These are phyloP conservation scores for Eucalyptus tenuipes DNA, from an alignment of 345 rosid species.

Conservation along the genomic window DNA sequence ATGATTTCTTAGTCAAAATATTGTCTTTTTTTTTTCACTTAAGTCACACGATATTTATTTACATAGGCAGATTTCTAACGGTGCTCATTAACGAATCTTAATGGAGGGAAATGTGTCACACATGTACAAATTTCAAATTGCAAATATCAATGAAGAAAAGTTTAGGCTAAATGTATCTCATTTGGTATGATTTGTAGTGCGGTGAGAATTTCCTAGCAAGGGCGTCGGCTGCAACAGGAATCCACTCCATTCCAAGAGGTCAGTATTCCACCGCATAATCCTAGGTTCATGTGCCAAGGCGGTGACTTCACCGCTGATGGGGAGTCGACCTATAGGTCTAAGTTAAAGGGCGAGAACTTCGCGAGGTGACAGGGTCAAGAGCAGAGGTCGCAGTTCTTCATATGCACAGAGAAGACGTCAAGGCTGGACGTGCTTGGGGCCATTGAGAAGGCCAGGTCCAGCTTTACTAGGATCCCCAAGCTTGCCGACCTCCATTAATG, in stretches of 20 bases:
- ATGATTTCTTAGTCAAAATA: too few relatives aligned
- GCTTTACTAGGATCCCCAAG: constrained; percentile 38
- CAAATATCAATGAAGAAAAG: accelerated
- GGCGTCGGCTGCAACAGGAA: background rate
- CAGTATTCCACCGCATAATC: background rate
- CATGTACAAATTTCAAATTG: too few relatives aligned
- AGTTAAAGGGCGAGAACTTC: background rate
- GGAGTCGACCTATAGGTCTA: background rate
- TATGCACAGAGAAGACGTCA: constrained; percentile 49
- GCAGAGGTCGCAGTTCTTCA: constrained; percentile 23
- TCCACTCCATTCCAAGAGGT: background rate
- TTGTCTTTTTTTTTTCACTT: background rate
- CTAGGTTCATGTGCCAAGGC: background rate
- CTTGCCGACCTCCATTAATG: constrained; percentile 3
- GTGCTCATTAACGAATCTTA: background rate
- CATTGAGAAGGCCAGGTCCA: constrained; percentile 52
- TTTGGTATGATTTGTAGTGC: background rate
- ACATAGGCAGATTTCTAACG: too few relatives aligned
- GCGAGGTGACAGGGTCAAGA: accelerated
- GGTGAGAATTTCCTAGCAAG: too few relatives aligned
- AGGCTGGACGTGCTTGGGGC: constrained; percentile 63
- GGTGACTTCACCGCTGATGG: background rate
- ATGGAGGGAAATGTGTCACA: too few relatives aligned
- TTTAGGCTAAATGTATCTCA: too few relatives aligned
- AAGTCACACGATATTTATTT: background rate